A percentile compares a stretch with the other conserved stretches of the same genome.
phyloP scores from a whole-genome alignment of 208 protist species.

The Crithidia fasciculata region DNA sequence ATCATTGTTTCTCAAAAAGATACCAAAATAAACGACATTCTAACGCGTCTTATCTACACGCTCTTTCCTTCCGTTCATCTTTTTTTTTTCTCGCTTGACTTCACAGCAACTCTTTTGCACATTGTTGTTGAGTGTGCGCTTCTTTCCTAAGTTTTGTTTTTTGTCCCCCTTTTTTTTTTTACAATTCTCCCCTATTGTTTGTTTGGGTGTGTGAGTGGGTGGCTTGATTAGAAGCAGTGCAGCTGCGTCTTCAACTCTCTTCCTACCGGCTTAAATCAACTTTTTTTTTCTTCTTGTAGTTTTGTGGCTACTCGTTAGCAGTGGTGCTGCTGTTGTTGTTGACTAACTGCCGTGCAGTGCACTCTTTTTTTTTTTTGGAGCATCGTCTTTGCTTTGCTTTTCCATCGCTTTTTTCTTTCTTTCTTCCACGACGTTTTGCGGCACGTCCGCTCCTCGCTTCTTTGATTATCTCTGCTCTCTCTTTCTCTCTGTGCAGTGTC shows the following conservation, averaged over 20 bases:
- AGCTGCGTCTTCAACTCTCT: too few species aligned
- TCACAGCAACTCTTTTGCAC: background rate
- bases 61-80: background rate
- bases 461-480: background rate
- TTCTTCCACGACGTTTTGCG: background rate
- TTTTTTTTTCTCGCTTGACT: slow-evolving; percentile 6
- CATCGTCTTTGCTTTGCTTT: background rate
- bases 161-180: background rate
- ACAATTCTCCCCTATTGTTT: background rate
- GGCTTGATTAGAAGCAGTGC: too few species aligned
- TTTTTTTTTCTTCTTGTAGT: background rate
- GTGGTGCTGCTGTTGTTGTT: background rate
- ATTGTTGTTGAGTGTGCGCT: background rate
- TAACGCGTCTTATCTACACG: too few species aligned
- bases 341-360: background rate
- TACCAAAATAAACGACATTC: too few species aligned
- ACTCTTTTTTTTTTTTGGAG: background rate
- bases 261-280: too few species aligned
- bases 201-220: background rate
- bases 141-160: background rate
- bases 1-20: too few species aligned
- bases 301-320: background rate
- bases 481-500: slow-evolving; percentile 5
- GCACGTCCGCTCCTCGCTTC: background rate
- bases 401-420: background rate